Percentiles rank a stretch among this genome's conserved stretches.
phyloP scores from a whole-genome alignment of 2,329 filamentous ascomycete species.

The Diaporthe sp. region DNA sequence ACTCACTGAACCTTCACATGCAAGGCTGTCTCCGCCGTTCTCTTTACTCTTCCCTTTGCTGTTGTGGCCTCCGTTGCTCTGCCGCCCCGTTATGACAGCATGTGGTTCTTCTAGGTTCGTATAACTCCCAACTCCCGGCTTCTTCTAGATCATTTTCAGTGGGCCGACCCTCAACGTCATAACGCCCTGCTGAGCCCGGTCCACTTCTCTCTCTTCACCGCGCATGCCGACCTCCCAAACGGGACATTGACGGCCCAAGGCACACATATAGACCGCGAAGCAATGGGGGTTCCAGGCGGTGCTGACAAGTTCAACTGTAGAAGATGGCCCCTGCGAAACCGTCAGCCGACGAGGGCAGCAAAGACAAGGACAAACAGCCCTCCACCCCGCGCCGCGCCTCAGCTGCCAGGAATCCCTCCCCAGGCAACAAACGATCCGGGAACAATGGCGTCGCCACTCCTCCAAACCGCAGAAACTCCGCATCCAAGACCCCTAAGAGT shows the following conservation, averaged over 20 bases:
- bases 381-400: constrained; percentile 34
- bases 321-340: constrained; percentile 41
- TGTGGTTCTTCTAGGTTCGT: constrained; percentile 40
- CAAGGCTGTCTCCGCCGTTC: not conserved
- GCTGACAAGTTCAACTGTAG: constrained; percentile 34
- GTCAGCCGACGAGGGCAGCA: constrained; percentile 37
- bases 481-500: constrained; percentile 57
- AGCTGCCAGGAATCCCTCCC: constrained; percentile 40
- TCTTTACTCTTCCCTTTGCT: not conserved
- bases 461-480: constrained; percentile 43
- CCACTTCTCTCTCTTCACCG: constrained; percentile 23
- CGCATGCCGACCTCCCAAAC: not conserved
- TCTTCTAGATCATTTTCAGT: constrained; percentile 13
- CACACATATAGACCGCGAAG: not conserved
- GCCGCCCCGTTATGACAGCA: constrained; percentile 38
- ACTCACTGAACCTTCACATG: constrained; percentile 29
- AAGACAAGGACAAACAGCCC: constrained; percentile 37
- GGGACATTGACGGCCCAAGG: not conserved
- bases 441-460: constrained; percentile 45
- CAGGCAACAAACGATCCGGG: constrained; percentile 35
- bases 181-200: constrained; percentile 5
- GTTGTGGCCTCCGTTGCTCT: constrained; percentile 17
- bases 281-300: constrained; percentile 6
- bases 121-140: not conserved
- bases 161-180: constrained; percentile 35